These are phyloP conservation scores for Alternaria tenuissima DNA, from an alignment of 2,329 filamentous ascomycete species.

Conservation along the genomic window DNA sequence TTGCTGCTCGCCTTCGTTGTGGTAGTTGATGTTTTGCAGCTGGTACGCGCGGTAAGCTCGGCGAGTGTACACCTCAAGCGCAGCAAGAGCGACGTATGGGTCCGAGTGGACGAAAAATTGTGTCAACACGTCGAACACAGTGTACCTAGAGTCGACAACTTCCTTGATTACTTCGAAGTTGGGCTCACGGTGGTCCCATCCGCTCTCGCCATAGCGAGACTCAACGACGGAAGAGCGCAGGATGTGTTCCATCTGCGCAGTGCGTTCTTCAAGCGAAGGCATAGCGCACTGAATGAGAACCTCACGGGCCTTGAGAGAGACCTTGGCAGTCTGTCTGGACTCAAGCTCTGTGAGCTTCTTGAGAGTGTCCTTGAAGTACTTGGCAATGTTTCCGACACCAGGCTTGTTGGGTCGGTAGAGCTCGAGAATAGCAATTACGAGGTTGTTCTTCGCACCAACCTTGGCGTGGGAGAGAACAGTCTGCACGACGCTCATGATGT, in stretches of 20 bases:
- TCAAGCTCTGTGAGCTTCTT: conserved; percentile 91
- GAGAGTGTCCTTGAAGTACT: conserved; percentile 83
- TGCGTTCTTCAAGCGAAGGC: conserved; percentile 93
- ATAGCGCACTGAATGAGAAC: conserved; percentile 96
- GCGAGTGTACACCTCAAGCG: conserved; percentile 94
- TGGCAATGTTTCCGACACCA: conserved; percentile 84
- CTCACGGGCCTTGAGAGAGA: conserved; percentile 95
- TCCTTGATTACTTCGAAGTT: conserved; percentile 92
- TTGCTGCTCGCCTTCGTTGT: conserved; percentile 76
- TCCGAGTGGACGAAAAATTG: conserved; percentile 96
- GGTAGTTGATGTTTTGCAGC: conserved; percentile 87
- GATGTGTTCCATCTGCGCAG: conserved; percentile 98
- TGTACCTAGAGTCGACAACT: conserved; percentile 98
- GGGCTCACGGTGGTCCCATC: conserved; percentile 95
- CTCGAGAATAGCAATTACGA: conserved; percentile 89
- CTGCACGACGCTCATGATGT: conserved; percentile 83
- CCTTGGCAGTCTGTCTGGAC: conserved; percentile 86
- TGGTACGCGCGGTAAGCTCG: conserved; percentile 97
- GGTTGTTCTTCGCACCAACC: conserved; percentile 91
- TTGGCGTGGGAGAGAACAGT: conserved; percentile 93
- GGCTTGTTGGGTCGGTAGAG: conserved; percentile 96
- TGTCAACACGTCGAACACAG: conserved; percentile 93
- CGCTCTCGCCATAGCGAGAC: conserved; percentile 96
- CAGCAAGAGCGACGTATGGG: conserved; percentile 91
- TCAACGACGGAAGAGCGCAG: conserved; percentile 93